Base-by-base conservation (phyloP, 139 green algal genomes). In the Picochlorum sp. region DNA sequence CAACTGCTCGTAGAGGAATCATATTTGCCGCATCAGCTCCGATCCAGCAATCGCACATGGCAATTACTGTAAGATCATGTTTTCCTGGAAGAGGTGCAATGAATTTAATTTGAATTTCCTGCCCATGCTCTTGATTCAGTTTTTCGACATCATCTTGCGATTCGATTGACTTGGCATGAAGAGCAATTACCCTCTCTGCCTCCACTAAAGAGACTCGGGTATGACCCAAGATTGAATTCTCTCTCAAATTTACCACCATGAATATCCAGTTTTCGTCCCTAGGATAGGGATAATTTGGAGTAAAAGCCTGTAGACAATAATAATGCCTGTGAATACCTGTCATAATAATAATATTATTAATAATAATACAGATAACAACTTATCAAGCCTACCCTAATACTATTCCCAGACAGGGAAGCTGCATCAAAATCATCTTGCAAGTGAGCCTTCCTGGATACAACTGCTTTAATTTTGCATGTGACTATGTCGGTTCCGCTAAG, bases 31-130 rank as follows among this genome's bases (percentile, higher is more conserved):
- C 57, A 67, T 96, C 89, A 20, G 52, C 75, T 47, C 89, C 89
- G 28, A 95, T 72, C 78, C 89, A 96, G 10, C 59, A 78, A 55
- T 96, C 85, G 30, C 67, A 81, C 69, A 96, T 79, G 55, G 73
- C 60, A 24, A 77, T 50, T 55, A 95, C 50, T 43, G 71, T 67
- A 50, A 92, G 62, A 52, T 85, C 73, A 44, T 85, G 81, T 45
- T 77, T 89, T 47, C 78, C 83, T 49, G 82, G 61, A 30, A 50
- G 45, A 14, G 72, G 74, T 3, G 79, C 78, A 5, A 55, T 28
- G 32, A 95, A 93, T 33, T 71, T 62, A 20, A 93, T 29, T 50
- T 90, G 76, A 50, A 93, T 68, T 16, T 77, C 37, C 72, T 93
- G 85, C 8, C 75, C 77, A 36, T 32, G 9, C 14, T 20, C 57